phyloP scores from a whole-genome alignment of 176 grass and related monocot genomes.

The Aegilops sharonensis region DNA sequence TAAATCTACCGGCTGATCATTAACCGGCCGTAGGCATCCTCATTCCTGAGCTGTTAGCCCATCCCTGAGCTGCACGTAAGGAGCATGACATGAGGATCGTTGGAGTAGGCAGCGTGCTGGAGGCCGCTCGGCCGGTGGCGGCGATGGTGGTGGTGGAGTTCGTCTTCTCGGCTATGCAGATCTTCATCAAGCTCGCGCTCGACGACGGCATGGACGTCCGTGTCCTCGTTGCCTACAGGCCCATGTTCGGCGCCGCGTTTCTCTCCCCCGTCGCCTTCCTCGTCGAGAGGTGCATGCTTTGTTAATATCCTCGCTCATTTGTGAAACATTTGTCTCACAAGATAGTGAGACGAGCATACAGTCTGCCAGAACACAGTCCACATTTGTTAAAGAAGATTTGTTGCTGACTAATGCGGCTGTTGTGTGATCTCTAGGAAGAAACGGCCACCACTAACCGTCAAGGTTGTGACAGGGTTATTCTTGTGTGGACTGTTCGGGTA shows the following conservation, averaged over 20 bases:
- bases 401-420: neutral
- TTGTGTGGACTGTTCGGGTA: conserved; percentile 43
- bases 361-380: neutral
- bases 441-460: conserved; percentile 40
- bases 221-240: conserved; percentile 65
- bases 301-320: neutral
- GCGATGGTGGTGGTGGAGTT: conserved; percentile 36
- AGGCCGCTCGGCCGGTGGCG: conserved; percentile 28
- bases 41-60: neutral
- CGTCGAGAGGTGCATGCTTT: conserved; percentile 43
- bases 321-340: neutral
- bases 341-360: neutral
- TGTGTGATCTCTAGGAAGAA: conserved; percentile 34
- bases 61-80: neutral
- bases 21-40: neutral
- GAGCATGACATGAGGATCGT: neutral
- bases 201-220: conserved; percentile 66
- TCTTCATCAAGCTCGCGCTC: conserved; percentile 65
- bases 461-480: conserved; percentile 26
- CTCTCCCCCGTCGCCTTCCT: conserved; percentile 70
- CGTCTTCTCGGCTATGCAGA: conserved; percentile 41
- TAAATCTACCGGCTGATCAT: neutral
- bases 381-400: neutral
- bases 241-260: conserved; percentile 54
- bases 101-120: neutral